Base-by-base conservation (phyloP, 352 stramenopile genomes). In the Phytophthora nicotianae region DNA sequence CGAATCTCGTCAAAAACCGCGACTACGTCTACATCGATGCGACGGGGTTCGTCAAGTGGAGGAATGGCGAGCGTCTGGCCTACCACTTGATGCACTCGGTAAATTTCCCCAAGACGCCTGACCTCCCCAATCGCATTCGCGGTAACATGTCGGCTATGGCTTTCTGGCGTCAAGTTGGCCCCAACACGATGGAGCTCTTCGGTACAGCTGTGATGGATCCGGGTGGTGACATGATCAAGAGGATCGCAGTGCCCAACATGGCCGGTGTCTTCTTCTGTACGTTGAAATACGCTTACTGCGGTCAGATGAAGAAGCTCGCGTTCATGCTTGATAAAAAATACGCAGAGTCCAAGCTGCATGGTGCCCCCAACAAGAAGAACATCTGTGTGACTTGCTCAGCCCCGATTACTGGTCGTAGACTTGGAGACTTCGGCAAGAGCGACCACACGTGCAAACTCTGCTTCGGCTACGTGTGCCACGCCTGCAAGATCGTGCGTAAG, bases 181-280 rank as follows among this genome's bases (percentile, higher is more conserved):
- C 76, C 9, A 76, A 80, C 43, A 68, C 64, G 3, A 81, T 84
- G 17, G 74, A 88, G 29, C 38, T 83, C 3, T 86, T 80, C 55
- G 67, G 69, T 19, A 72, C 61, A 13, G 69, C 57, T 0, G 69
- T 77, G 32, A 62, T 83, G 35, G 63, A 81, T 21, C 58, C 64
- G 2, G 43, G 45, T 5, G 68, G 70, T 43, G 67, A 68, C 11
- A 58, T 88, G 49, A 65, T 81, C 26, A 64, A 63, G n/a, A 55
- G 40, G 16, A 47, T 74, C 11, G 65, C 50, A 6, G 65, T 74
- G n/a, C 53, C 65, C 0, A 74, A 58, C 38, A 69, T 74, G 50
- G 65, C 60, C 5, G 49, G 61, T 17, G 49, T 65, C 33, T 70
- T 70, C 45, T 60, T 59, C 41, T 73, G 47, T 38, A 73, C 47